Conservation (phyloP, 2,329 filamentous ascomycete genomes). For the Xylaria sp. region DNA sequence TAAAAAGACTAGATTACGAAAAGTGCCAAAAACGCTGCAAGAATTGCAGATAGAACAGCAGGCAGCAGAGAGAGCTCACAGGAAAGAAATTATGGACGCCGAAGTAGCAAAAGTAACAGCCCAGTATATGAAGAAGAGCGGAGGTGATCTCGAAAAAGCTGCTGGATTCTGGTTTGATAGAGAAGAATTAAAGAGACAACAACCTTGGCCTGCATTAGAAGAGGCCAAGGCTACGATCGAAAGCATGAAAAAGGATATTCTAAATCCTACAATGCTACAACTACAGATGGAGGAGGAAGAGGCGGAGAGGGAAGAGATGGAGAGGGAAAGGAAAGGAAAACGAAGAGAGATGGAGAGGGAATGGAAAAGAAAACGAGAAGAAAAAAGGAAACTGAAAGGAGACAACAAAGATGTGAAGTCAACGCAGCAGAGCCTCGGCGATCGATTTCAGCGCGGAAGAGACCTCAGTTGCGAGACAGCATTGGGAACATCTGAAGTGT, state of each 20-base stretch:
- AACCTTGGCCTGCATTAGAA: constrained; percentile 35
- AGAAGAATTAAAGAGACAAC: constrained; percentile 6
- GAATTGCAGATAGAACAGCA: neutral
- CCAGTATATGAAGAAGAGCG: constrained; percentile 6
- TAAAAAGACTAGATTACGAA: neutral
- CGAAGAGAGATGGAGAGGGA: no score
- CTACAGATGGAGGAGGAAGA: constrained; percentile 5
- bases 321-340: neutral
- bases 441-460: neutral
- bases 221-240: constrained; percentile 26
- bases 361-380: neutral
- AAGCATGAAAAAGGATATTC: constrained; percentile 31
- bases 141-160: constrained; percentile 5
- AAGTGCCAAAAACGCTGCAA: neutral
- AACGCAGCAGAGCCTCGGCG: no score
- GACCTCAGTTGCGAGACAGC: neutral
- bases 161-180: constrained; percentile 15
- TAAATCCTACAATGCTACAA: constrained; percentile 4
- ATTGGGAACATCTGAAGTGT: no score
- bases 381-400: neutral
- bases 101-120: neutral
- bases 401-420: neutral
- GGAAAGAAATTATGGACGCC: neutral
- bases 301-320: neutral
- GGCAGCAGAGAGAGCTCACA: neutral